These are phyloP conservation scores for carrot (Daucus carota) DNA, from an alignment of 129 eudicot species.

Conservation along the genomic window DH1_v3.0 NC_030381.2:47697001-47697500, in stretches of 20 bases:
- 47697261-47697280: neutral
- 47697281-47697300: neutral
- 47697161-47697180: constrained; percentile 7
- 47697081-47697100: constrained; percentile 8
- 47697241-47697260: neutral
- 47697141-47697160: constrained; percentile 11
- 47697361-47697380: no score
- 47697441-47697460: neutral
- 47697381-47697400: no score
- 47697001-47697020: constrained; percentile 4
- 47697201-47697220: neutral
- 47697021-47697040: neutral
- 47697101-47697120: constrained; percentile 4
- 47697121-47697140: neutral
- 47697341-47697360: neutral
- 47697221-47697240: neutral
- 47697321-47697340: neutral
- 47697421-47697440: no score
- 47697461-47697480: neutral
- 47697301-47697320: neutral
- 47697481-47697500: no score
- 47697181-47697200: neutral
- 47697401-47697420: no score
- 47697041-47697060: neutral
- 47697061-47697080: neutral